Percentiles rank a stretch among this genome's conserved stretches.
Evolutionary conservation across 2,329 filamentous ascomycete species (phyloP).

Genomic region (Pseudopithomyces chartarum): DNA sequence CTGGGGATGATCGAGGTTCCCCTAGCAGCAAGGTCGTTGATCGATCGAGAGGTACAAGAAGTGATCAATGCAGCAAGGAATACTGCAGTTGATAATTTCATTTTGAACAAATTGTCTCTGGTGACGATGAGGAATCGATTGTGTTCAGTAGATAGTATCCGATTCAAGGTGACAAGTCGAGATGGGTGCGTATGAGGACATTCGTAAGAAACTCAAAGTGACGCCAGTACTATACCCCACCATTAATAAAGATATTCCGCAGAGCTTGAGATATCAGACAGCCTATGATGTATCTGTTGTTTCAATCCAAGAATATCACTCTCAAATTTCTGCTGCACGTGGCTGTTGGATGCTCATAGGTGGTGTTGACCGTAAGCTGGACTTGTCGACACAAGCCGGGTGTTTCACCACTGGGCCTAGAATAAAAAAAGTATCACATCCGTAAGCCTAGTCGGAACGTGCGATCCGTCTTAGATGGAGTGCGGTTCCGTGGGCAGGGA

Average conservation of each 20-base stretch:
- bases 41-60: constrained; percentile 7
- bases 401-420: neutral
- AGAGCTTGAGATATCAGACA: neutral
- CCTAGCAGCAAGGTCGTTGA: constrained; percentile 8
- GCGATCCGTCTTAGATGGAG: constrained; percentile 9
- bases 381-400: constrained; percentile 1
- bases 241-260: neutral
- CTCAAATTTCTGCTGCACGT: neutral
- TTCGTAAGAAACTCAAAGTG: neutral
- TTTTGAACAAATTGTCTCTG: neutral
- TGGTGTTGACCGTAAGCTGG: neutral
- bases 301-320: neutral
- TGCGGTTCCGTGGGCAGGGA: constrained; percentile 3
- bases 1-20: constrained; percentile 29
- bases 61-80: constrained; percentile 12
- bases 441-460: constrained; percentile 8
- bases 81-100: constrained; percentile 13
- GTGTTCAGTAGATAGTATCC: neutral
- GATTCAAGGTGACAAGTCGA: neutral
- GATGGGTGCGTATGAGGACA: neutral
- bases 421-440: neutral
- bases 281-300: neutral
- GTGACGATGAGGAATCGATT: neutral
- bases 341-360: neutral
- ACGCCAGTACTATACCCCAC: neutral